Conservation (phyloP, 257 asterid genomes). For the Solanum bukasovii region DNA sequence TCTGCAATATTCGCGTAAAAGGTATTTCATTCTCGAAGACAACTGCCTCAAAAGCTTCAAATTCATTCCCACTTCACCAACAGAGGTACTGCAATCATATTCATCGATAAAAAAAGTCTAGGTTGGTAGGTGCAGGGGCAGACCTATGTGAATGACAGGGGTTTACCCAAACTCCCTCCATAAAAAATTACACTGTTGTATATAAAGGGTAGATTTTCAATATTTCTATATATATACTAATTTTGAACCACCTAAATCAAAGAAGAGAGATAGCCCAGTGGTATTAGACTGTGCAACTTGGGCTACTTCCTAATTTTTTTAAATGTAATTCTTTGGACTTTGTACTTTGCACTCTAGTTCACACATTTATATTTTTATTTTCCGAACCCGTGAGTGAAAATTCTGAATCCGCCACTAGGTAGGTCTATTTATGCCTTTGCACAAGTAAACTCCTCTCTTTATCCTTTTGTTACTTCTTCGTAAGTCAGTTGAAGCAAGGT, state of each 20-base stretch:
- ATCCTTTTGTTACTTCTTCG: not conserved
- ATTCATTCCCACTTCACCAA: constrained; percentile 44
- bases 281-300: not conserved
- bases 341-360: not conserved
- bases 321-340: not conserved
- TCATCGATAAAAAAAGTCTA: too few species aligned
- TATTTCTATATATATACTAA: too few species aligned
- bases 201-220: not conserved
- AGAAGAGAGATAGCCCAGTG: not conserved
- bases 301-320: not conserved
- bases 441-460: not conserved
- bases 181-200: not conserved
- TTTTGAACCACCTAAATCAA: not conserved
- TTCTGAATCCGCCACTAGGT: not conserved
- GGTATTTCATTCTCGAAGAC: constrained; percentile 74
- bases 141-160: not conserved
- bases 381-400: too few species aligned
- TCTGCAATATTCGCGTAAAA: constrained; percentile 71
- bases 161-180: not conserved
- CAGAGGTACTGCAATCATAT: constrained; percentile 31
- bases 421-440: not conserved
- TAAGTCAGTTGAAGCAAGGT: not conserved
- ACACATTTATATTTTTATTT: not conserved
- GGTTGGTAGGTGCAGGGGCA: not conserved
- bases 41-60: constrained; percentile 83